Percentiles rank a stretch among this genome's conserved stretches.
These are phyloP conservation scores for Alloascoidea africana DNA, from an alignment of 805 yeast genomes.

Conservation along the genomic window DNA sequence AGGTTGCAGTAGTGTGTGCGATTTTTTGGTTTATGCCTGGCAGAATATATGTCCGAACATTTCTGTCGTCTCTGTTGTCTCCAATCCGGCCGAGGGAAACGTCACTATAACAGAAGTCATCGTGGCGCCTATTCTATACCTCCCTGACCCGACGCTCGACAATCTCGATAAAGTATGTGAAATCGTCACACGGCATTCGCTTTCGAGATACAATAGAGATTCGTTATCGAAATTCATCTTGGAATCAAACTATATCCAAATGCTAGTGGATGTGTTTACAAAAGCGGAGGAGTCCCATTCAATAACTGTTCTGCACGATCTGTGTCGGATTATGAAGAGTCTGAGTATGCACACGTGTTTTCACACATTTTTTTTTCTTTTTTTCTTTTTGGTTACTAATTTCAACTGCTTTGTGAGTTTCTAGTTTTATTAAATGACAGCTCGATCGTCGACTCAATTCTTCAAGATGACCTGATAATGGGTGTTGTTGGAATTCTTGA, in stretches of 20 bases:
- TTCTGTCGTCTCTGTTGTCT: conserved; percentile 54
- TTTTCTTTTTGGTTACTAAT: neutral
- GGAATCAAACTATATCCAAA: conserved; percentile 34
- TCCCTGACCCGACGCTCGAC: conserved; percentile 36
- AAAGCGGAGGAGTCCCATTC: conserved; percentile 37
- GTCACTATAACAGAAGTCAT: conserved; percentile 51
- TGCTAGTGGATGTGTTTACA: conserved; percentile 36
- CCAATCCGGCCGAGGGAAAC: conserved; percentile 22
- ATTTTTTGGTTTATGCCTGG: conserved; percentile 59
- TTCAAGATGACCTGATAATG: conserved; percentile 33
- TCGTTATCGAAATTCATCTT: conserved; percentile 41
- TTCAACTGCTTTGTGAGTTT: conserved; percentile 1
- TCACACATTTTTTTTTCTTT: conserved; percentile 3
- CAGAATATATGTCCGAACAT: conserved; percentile 46
- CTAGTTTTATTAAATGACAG: conserved; percentile 60
- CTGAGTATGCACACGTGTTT: conserved; percentile 6
- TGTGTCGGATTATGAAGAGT: conserved; percentile 64
- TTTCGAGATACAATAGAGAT: conserved; percentile 47
- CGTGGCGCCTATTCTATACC: conserved; percentile 66
- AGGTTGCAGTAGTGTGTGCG: conserved; percentile 77
- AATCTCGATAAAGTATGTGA: conserved; percentile 41
- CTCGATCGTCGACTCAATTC: conserved; percentile 38
- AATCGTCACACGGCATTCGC: conserved; percentile 40
- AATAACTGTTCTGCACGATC: conserved; percentile 40
- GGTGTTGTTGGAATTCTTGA: conserved; percentile 73